Base-by-base conservation (phyloP, 495 filamentous ascomycete species). In the Letharia lupina region DNA sequence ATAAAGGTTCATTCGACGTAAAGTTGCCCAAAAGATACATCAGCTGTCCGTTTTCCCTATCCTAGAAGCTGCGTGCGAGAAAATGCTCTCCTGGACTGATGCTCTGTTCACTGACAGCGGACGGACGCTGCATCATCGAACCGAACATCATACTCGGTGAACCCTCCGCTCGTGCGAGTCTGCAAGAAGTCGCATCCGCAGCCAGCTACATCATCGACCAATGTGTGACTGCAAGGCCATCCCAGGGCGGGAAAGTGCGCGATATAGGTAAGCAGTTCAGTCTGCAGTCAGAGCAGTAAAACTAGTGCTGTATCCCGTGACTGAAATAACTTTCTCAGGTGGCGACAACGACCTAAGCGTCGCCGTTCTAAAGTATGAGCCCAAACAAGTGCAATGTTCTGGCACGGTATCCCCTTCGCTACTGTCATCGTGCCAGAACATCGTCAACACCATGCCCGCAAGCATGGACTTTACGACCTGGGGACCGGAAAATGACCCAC, bases 1-100 rank as follows among this genome's bases (percentile, higher is more conserved):
- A 16, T 2, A 37, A 3, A 8, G 54, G 54, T 57, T 2, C 16
- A 0, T 57, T 37, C 11, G 54, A 57, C 54, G 54, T 57, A 7
- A 57, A 37, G 11, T 6, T 57, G 28, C 54, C 54, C 31, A 57
- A 20, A 57, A 57, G 54, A 57, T 57, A 57, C 54, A 57, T 57
- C 33, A 57, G 33, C 54, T 57, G 54, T 57, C 39, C 54, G 33
- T 20, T 37, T 3, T 11, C 10, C 33, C 52, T 5, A 6, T 35
- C 33, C 54, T 20, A 7, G 31, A 9, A 20, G 31, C 52, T 35
- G 13, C 28, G 31, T 35, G 28, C 15, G 12, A 20, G 16, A 57
- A 16, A 9, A 10, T 7, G 20, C 1, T 6, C 18, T n/a, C 4
- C 3, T 56, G 13, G 33, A 37, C 33, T 57, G 13, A 57, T 11